Evolutionary conservation across 2,329 filamentous ascomycete species (phyloP), one percentile per base, ranked within the genome.

Genomic region (Gaeumannomyces sp.): DNA sequence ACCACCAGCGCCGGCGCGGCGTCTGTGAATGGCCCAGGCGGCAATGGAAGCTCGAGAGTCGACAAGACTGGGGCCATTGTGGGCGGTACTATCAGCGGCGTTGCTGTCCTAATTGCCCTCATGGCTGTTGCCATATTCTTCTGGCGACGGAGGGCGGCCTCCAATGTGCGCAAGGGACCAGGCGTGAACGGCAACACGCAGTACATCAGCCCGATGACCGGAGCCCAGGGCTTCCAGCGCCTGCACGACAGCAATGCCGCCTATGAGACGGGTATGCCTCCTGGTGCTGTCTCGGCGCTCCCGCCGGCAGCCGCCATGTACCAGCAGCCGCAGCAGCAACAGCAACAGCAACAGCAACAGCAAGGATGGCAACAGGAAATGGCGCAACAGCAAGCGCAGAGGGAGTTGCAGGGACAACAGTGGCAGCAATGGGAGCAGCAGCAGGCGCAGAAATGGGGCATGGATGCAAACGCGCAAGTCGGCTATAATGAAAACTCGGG

Each of bases 11-110:
- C 13, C n/a, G 25, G 33, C 25, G 57, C 62, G 10, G 62, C 57
- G 16, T 29, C 62, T 7, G 57, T 57, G 13, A 71, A 60, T 50
- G 35, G 59, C 64, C 2, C 5, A 7, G 22, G 22, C 22, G 45
- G n/a, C n/a, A 25, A n/a, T 25, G 45, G 45, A 5, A n/a, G 61
- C n/a, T 57, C 62, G 29, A 59, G 61, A 25, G 64, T 65, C 25
- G 70, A 76, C 57, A 75, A 74, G n/a, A 79, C 78, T 0, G 82
- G 81, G 1, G 80, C 80, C 56, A 84, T 86, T 45, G 78, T 86
- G 3, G 84, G 84, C 31, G 84, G 82, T 16, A 79, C 78, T 22
- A 76, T 87, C 57, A 79, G 81, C n/a, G 82, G 81, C 22, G 74
- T 83, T 0, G 82, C 80, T 6, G 76, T 77, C 3, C 66, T 85